These are phyloP conservation scores for Cladosporium colombiae DNA, from an alignment of 2,329 filamentous ascomycete species.

Conservation along the genomic window DNA sequence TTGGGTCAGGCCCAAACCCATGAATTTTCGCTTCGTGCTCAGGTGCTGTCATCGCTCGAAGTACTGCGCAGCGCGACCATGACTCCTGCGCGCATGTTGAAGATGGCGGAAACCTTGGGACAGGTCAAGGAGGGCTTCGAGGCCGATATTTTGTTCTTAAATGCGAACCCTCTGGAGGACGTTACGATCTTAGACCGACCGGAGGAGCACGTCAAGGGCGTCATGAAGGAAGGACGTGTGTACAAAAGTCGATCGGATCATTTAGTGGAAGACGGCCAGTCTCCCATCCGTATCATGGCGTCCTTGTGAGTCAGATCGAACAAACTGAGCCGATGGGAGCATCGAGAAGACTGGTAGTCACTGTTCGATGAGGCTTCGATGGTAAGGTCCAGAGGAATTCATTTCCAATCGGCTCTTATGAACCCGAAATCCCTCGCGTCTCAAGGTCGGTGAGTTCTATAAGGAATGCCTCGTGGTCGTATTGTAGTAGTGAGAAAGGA, in stretches of 20 bases:
- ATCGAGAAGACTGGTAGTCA: too few relatives aligned
- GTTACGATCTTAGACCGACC: constrained; percentile 49
- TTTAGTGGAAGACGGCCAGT: constrained; percentile 12
- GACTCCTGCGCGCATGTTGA: constrained; percentile 51
- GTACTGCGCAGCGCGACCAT: constrained; percentile 51
- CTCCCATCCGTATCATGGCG: constrained; percentile 5
- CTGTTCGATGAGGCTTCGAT: too few relatives aligned
- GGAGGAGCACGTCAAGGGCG: constrained; percentile 46
- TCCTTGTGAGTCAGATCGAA: too few relatives aligned
- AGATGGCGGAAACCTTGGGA: constrained; percentile 46
- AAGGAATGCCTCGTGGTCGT: constrained; percentile 8
- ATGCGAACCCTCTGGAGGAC: constrained; percentile 53
- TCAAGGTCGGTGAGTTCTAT: constrained; percentile 9
- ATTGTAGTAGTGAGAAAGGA: background rate
- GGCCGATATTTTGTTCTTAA: constrained; percentile 39
- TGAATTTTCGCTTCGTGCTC: constrained; percentile 48
- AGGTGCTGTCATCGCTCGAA: constrained; percentile 41
- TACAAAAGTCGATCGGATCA: constrained; percentile 31
- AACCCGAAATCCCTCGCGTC: background rate
- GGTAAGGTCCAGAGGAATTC: too few relatives aligned
- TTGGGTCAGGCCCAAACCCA: constrained; percentile 46
- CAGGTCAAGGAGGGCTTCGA: constrained; percentile 49
- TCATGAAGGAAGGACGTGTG: constrained; percentile 55
- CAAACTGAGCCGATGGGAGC: too few relatives aligned
- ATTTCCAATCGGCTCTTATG: too few relatives aligned